Conservation (phyloP, 1,284 basidiomycete species). For the Trichosporon faecale region DNA sequence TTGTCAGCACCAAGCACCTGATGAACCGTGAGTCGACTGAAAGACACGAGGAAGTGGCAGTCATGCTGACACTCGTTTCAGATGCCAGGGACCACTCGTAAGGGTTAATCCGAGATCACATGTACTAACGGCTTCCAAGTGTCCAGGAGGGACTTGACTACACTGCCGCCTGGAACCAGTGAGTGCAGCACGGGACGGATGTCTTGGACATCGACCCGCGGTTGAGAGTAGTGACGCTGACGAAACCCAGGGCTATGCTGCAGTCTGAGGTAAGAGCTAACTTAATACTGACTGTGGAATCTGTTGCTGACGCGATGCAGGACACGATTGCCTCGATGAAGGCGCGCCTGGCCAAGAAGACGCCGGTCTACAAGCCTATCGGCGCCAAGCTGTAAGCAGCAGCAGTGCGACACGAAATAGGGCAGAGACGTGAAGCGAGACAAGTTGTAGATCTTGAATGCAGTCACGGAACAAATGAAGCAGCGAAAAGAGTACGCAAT, state of each 20-base stretch:
- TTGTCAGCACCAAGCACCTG: conserved; percentile 75
- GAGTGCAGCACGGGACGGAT: conserved; percentile 19
- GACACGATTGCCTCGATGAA: conserved; percentile 53
- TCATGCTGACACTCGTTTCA: conserved; percentile 10
- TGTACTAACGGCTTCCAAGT: conserved; percentile 51
- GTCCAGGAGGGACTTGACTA: conserved; percentile 76
- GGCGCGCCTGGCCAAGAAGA: conserved; percentile 52
- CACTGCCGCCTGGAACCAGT: conserved; percentile 71
- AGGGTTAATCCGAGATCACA: conserved; percentile 24
- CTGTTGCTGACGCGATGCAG: conserved; percentile 24
- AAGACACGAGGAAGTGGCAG: background rate
- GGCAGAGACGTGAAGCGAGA: background rate
- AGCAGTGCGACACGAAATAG: background rate
- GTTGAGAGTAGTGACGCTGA: background rate
- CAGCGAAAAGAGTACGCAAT: background rate
- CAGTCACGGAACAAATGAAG: background rate
- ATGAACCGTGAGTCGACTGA: conserved; percentile 49
- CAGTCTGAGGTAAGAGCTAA: conserved; percentile 60
- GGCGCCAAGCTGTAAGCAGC: conserved; percentile 19
- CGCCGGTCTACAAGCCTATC: conserved; percentile 38
- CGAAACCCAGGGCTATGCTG: conserved; percentile 51
- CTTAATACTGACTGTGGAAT: background rate
- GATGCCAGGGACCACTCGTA: conserved; percentile 75
- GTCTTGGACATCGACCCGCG: background rate
- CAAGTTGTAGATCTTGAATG: background rate